Percentiles rank a stretch among this genome's conserved stretches.
Conservation (phyloP, 78 protist genomes). For the Mantamonas sphyraenae region DNA sequence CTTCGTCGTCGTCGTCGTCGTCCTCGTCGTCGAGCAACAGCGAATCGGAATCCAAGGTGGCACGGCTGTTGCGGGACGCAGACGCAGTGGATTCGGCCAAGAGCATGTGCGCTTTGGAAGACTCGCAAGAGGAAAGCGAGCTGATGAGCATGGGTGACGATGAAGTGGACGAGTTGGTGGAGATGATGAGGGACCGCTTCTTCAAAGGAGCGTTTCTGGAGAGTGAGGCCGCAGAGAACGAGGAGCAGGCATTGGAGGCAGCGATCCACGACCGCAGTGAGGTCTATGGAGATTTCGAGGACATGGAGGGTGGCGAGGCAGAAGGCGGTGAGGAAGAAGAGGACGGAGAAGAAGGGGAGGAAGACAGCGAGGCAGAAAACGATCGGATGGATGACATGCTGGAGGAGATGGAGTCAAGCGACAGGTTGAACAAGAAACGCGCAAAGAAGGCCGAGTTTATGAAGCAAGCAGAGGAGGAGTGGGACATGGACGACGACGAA, state of each 20-base stretch:
- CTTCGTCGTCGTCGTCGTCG: no score
- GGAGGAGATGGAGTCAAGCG: background rate
- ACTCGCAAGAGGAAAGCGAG: conserved; percentile 20
- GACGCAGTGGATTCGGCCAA: background rate
- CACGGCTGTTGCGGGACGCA: conserved; percentile 18
- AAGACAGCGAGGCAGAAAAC: conserved; percentile 24
- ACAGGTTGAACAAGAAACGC: conserved; percentile 2
- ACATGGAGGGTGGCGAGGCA: conserved; percentile 27
- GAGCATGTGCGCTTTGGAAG: conserved; percentile 23
- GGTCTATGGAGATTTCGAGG: background rate
- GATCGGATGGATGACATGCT: conserved; percentile 26
- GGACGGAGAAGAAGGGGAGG: conserved; percentile 48
- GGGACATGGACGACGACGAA: conserved; percentile 7
- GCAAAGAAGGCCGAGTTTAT: background rate
- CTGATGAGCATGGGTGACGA: conserved; percentile 10
- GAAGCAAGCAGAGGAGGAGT: background rate
- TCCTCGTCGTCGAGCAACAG: no score
- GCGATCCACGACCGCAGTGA: background rate
- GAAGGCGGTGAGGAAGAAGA: conserved; percentile 40
- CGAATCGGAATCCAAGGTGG: no score
- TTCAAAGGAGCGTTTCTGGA: background rate
- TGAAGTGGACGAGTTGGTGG: no score
- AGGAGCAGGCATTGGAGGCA: no score
- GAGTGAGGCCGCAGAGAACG: background rate
- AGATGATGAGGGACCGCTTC: conserved; percentile 11